A percentile compares a stretch with the other conserved stretches of the same genome.
Evolutionary conservation across 306 rosid species (phyloP).

Genomic region (Casuarina equisetifolia): DNA sequence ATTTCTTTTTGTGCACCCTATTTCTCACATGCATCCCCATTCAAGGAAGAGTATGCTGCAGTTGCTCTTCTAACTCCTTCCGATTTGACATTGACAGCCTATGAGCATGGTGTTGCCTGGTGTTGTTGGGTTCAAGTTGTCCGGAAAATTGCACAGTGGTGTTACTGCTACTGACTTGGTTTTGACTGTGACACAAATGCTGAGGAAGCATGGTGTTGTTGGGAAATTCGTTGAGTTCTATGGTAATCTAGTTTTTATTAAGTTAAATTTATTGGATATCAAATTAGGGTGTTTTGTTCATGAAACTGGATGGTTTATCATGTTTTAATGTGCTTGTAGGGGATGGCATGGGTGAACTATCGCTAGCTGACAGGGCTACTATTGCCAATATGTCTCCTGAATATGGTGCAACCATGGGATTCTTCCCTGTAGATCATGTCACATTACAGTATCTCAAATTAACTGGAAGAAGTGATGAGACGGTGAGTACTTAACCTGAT

Average conservation of each 20-base stretch:
- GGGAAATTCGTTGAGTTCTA: conserved; percentile 95
- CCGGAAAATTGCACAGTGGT: conserved; percentile 76
- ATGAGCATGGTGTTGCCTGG: conserved; percentile 99
- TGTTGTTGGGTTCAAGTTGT: conserved; percentile 86
- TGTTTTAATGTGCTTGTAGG: conserved; percentile 56
- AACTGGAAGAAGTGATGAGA: conserved; percentile 93
- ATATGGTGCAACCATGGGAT: conserved; percentile 99
- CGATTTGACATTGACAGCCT: conserved; percentile 59
- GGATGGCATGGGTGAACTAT: conserved; percentile 84
- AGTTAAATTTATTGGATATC: neutral
- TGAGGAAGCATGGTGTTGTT: conserved; percentile 94
- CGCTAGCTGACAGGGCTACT: conserved; percentile 97
- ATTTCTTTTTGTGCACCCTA: neutral
- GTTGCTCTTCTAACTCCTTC: conserved; percentile 24
- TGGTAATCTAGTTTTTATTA: conserved; percentile 45
- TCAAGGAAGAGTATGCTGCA: conserved; percentile 19
- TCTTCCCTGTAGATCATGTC: conserved; percentile 94
- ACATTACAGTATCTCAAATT: conserved; percentile 92
- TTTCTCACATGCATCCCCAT: conserved; percentile 14
- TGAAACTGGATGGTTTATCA: conserved; percentile 1
- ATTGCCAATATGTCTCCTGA: conserved; percentile 99
- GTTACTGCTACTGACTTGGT: conserved; percentile 95
- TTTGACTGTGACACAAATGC: conserved; percentile 85
- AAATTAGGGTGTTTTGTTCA: neutral
- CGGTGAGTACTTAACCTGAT: conserved; percentile 48